phyloP scores from a whole-genome alignment of 257 asterid species.

The Solanum neorickii region DNA sequence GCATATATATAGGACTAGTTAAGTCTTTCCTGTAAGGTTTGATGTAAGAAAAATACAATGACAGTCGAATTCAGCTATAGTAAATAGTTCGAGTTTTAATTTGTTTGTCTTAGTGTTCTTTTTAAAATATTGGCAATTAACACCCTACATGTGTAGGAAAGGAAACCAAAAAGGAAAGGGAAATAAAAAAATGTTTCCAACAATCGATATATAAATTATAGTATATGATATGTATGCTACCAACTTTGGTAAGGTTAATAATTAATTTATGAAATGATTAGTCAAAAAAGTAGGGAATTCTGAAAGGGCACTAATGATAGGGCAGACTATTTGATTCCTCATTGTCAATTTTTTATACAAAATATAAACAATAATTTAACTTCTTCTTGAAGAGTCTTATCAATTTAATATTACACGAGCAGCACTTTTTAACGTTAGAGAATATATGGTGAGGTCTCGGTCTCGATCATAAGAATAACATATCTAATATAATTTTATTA shows the following conservation, averaged over 20 bases:
- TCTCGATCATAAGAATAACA: accelerated
- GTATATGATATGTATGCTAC: background rate
- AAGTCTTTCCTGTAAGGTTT: background rate
- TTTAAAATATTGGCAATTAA: background rate
- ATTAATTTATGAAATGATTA: background rate
- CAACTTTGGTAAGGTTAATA: background rate
- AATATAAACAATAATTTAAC: background rate
- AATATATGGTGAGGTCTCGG: background rate
- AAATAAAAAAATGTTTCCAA: background rate
- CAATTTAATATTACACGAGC: background rate
- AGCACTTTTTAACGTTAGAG: background rate
- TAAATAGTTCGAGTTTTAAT: no score
- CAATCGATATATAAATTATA: background rate
- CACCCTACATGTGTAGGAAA: background rate
- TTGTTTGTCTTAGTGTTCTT: background rate
- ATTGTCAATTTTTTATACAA: background rate
- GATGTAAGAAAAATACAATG: background rate
- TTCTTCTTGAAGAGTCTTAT: background rate
- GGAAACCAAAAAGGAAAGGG: background rate
- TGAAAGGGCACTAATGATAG: background rate
- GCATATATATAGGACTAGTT: background rate
- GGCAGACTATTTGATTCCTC: background rate
- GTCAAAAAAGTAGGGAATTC: background rate
- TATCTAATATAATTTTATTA: background rate
- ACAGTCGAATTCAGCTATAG: background rate